Percentiles rank a stretch among this genome's conserved stretches.
Conservation (phyloP, 1,284 basidiomycete species). For the Singerocomus inundabilis region DNA sequence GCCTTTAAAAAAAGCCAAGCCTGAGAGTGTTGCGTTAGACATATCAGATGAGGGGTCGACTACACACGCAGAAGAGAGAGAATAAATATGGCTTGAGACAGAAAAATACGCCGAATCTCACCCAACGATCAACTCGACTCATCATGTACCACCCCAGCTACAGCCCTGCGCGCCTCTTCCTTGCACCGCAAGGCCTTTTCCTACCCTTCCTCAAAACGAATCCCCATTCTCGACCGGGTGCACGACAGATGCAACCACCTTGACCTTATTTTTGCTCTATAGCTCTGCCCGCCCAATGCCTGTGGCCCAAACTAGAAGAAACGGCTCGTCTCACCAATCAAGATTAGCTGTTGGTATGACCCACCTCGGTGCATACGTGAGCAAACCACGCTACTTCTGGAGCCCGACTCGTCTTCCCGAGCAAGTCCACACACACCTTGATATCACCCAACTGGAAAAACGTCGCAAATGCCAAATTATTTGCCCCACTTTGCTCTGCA, state of each 20-base stretch:
- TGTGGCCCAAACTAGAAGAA: slow-evolving; percentile 53
- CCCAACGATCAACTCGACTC: neutral
- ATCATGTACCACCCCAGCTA: neutral
- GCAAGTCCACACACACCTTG: slow-evolving; percentile 76
- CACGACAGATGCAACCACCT: slow-evolving; percentile 80
- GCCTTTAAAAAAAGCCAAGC: too few relatives aligned
- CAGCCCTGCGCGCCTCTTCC: too few relatives aligned
- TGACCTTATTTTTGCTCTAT: slow-evolving; percentile 66
- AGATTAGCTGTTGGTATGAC: slow-evolving; percentile 11
- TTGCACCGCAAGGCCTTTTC: too few relatives aligned
- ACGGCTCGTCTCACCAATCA: neutral
- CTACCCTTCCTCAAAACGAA: slow-evolving; percentile 80
- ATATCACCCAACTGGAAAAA: slow-evolving; percentile 82
- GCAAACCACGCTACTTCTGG: slow-evolving; percentile 96
- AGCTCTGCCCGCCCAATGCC: slow-evolving; percentile 65
- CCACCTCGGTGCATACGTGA: slow-evolving; percentile 87
- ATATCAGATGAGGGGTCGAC: too few relatives aligned
- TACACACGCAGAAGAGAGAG: too few relatives aligned
- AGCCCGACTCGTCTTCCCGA: slow-evolving; percentile 81
- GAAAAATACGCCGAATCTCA: neutral
- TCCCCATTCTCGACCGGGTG: slow-evolving; percentile 71
- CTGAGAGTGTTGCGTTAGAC: too few relatives aligned
- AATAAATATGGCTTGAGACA: too few relatives aligned
- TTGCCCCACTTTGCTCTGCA: slow-evolving; percentile 73
- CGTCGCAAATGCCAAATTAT: slow-evolving; percentile 93